Base-by-base conservation (phyloP, 495 filamentous ascomycete species). In the Neurospora sp. region DNA sequence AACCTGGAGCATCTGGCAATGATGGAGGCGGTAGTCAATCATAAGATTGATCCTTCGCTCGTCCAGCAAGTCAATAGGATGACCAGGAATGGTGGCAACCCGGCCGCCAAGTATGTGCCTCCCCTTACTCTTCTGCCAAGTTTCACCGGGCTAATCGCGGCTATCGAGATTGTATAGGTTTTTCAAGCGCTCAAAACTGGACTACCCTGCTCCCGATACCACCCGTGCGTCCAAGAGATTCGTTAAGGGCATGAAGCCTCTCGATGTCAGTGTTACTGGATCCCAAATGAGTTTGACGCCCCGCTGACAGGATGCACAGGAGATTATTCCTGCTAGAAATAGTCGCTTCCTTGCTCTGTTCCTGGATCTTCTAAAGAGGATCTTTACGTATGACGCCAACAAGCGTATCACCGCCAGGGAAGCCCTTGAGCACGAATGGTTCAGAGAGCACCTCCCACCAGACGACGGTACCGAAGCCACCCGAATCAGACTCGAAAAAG, bases 1-100 rank as follows among this genome's bases (percentile, higher is more conserved):
- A 98, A 98, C 76, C 88, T 98, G 7, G 96, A 98, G 79, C 96
- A 99, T 83, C 84, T 99, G 66, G 96, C 94, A n/a, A 99, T 99
- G 96, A 99, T 99, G 96, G 94, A 99, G 78, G 88, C 89, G 31
- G 94, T 97, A 16, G 93, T 93, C 77, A 90, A 89, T 31, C 83
- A 84, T 8, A 87, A 87, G 71, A 89, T 99, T 53, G 96, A 98
- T 74, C 78, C 85, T 5, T 86, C 88, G 46, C 86, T 99, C 11
- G 90, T 99, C 38, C 85, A 89, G 74, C 87, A 91, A 76, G 94
- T 97, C 78, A 90, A 86, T 77, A 87, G 84, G 79, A 85, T 81
- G 81, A 87, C 90, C 61, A 85, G 89, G 69, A 91, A 87, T 69
- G 90, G 87, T 46, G 85, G 87, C 40, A 97, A 94, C 80, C 87